Evolutionary conservation across 768 basidiomycete species (phyloP).

Genomic region (Pilatotrama ljubarskyi): DNA sequence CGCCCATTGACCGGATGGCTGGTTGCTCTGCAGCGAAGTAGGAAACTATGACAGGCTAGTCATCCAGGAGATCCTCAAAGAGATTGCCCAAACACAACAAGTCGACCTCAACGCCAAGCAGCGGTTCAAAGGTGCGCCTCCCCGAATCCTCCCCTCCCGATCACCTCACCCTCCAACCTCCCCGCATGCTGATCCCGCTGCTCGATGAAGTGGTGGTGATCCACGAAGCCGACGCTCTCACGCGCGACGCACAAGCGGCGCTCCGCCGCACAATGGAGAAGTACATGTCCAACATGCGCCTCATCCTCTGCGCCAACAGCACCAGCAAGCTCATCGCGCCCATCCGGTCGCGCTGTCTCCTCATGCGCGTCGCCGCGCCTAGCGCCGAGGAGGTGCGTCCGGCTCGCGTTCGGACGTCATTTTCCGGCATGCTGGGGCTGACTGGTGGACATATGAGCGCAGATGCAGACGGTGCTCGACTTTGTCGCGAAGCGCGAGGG

Average conservation of each 20-base stretch:
- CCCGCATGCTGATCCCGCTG: neutral
- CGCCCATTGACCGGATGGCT: too few relatives aligned
- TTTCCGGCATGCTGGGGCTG: neutral
- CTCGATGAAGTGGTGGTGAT: constrained; percentile 87
- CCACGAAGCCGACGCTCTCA: constrained; percentile 94
- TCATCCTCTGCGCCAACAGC: constrained; percentile 95
- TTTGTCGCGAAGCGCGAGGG: constrained; percentile 79
- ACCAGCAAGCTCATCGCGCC: constrained; percentile 95
- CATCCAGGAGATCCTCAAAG: constrained; percentile 95
- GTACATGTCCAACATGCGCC: constrained; percentile 96
- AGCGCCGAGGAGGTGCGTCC: constrained; percentile 65
- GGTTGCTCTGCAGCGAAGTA: constrained; percentile 88
- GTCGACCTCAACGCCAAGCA: constrained; percentile 95
- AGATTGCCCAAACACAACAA: constrained; percentile 98
- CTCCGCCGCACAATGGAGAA: constrained; percentile 98
- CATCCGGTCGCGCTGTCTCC: constrained; percentile 91
- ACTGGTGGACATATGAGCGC: neutral
- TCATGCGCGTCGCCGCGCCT: constrained; percentile 92
- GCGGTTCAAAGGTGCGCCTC: constrained; percentile 85
- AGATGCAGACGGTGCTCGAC: constrained; percentile 83
- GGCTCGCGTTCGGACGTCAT: too few relatives aligned
- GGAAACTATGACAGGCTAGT: constrained; percentile 94
- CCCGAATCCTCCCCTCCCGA: neutral
- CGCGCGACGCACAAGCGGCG: constrained; percentile 96
- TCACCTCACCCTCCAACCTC: neutral